Conservation (phyloP, 2,329 filamentous ascomycete genomes). For the Botrytis galanthina region DNA sequence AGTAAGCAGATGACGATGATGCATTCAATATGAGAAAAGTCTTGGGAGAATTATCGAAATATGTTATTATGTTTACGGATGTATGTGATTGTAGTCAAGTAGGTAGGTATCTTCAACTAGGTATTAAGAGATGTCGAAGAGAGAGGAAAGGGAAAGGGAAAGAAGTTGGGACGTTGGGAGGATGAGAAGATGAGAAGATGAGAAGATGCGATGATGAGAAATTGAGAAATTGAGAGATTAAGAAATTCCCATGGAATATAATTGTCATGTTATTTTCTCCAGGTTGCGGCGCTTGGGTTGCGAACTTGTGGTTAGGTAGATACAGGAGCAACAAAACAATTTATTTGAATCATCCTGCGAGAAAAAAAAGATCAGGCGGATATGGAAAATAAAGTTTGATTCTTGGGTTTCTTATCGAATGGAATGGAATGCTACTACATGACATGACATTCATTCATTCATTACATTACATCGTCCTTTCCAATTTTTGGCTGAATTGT, state of each 20-base stretch:
- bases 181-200: neutral
- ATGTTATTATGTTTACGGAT: neutral
- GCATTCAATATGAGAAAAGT: constrained; percentile 9
- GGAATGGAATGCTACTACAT: neutral
- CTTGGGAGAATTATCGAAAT: neutral
- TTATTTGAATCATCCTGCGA: neutral
- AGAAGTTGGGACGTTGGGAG: too few relatives aligned
- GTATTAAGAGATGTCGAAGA: neutral
- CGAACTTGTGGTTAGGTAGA: neutral
- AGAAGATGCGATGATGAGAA: neutral
- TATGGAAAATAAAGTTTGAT: neutral
- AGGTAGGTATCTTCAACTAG: neutral
- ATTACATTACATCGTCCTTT: neutral
- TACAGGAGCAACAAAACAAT: neutral
- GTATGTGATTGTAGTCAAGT: neutral
- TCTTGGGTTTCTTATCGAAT: neutral
- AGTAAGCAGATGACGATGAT: constrained; percentile 14
- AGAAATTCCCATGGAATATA: neutral
- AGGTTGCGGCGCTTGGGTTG: constrained; percentile 7
- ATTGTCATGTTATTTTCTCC: neutral
- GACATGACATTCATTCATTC: too few relatives aligned
- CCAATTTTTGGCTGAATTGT: neutral
- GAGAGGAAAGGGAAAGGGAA: neutral
- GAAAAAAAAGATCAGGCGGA: constrained; percentile 13
- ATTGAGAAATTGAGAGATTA: too few relatives aligned